Evolutionary conservation across 495 filamentous ascomycete genomes (phyloP).

Genomic region (Hypoxylon lienhwacheense): DNA sequence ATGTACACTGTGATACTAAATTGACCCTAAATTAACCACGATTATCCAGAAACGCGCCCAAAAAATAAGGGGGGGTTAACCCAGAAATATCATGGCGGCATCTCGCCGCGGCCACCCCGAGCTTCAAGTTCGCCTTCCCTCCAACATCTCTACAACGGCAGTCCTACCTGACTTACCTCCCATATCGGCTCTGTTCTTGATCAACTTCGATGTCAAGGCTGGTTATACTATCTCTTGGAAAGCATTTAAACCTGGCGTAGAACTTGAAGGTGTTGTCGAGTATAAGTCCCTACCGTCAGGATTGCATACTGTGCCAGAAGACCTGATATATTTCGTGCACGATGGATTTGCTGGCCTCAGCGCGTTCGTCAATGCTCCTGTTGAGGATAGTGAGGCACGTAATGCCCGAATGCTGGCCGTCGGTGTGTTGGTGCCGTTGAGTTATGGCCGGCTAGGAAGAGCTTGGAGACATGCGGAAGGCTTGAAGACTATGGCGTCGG

Average conservation of each 20-base stretch:
- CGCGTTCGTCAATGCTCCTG: slow-evolving; percentile 85
- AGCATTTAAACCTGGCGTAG: slow-evolving; percentile 66
- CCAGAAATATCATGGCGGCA: slow-evolving; percentile 49
- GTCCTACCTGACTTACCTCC: slow-evolving; percentile 63
- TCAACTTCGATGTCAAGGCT: slow-evolving; percentile 83
- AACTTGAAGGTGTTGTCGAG: slow-evolving; percentile 87
- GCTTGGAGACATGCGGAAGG: slow-evolving; percentile 84
- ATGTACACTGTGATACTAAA: too few relatives aligned
- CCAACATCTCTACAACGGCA: slow-evolving; percentile 33
- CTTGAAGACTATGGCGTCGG: slow-evolving; percentile 72
- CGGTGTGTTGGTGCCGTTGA: slow-evolving; percentile 82
- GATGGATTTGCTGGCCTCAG: slow-evolving; percentile 84
- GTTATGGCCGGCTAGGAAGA: slow-evolving; percentile 81
- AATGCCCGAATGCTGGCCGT: slow-evolving; percentile 93
- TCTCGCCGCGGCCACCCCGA: slow-evolving; percentile 54
- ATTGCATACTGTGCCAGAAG: slow-evolving; percentile 82
- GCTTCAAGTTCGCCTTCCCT: slow-evolving; percentile 50
- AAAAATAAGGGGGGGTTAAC: slow-evolving; percentile 1
- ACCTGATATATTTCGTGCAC: slow-evolving; percentile 93
- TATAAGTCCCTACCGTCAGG: slow-evolving; percentile 93
- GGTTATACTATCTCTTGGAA: slow-evolving; percentile 90
- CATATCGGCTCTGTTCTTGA: slow-evolving; percentile 81
- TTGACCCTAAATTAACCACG: too few relatives aligned
- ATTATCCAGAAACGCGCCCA: too few relatives aligned
- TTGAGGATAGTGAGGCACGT: slow-evolving; percentile 70